phyloP scores from a whole-genome alignment of 164 flowering plant species.

The Cinnamomum micranthum region DNA sequence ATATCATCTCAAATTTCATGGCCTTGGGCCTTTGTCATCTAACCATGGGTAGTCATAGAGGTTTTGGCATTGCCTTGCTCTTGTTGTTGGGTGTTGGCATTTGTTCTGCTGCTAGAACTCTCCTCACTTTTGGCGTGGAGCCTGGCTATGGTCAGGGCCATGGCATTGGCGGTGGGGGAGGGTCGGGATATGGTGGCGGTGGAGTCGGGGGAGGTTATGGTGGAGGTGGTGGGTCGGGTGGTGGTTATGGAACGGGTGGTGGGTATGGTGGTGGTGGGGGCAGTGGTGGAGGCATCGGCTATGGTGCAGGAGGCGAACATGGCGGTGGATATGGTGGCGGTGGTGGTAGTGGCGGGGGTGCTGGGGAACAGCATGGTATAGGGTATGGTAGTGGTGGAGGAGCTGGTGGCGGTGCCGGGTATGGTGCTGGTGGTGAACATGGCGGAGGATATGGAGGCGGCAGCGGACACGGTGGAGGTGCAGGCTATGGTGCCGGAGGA shows the following conservation, averaged over 20 bases:
- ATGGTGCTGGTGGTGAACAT: constrained; percentile 15
- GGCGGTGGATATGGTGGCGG: constrained; percentile 4
- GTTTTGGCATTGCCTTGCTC: constrained; percentile 12
- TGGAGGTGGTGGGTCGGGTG: constrained; percentile 3
- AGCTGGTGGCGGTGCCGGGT: constrained; percentile 15
- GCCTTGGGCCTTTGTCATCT: background rate
- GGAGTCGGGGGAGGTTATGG: constrained; percentile 27
- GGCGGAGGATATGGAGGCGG: constrained; percentile 1
- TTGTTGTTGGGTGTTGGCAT: constrained; percentile 21
- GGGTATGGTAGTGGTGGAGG: constrained; percentile 3
- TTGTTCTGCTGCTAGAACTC: constrained; percentile 29
- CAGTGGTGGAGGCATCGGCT: constrained; percentile 6
- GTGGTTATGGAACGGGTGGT: constrained; percentile 5
- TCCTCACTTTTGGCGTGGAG: constrained; percentile 16
- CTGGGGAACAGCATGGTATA: background rate
- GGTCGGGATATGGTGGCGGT: constrained; percentile 26
- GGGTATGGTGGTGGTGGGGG: constrained; percentile 9
- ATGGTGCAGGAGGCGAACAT: constrained; percentile 2
- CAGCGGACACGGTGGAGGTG: background rate
- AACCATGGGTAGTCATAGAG: constrained; percentile 19
- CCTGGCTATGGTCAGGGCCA: background rate
- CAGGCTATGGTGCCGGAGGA: constrained; percentile 30
- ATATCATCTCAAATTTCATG: background rate
- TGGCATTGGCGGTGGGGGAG: constrained; percentile 23
- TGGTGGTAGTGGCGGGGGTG: background rate